Conservation (phyloP, 2,329 filamentous ascomycete species). For the Pseudomassariella vexata region DNA sequence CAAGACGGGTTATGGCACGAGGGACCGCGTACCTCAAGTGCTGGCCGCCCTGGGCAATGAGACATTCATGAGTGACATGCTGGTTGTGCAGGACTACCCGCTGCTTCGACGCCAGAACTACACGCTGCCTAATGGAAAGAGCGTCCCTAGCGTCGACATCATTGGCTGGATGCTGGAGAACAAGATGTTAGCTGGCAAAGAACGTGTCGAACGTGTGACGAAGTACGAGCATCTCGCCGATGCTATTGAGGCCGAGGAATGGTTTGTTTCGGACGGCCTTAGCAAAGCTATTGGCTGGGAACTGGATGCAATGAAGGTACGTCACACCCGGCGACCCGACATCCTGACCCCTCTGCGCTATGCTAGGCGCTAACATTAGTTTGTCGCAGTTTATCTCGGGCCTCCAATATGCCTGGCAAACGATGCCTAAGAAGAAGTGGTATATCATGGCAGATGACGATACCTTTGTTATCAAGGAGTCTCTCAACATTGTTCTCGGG, state of each 20-base stretch:
- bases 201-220: conserved; percentile 21
- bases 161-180: conserved; percentile 25
- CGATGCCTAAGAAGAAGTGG: conserved; percentile 51
- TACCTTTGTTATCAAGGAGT: conserved; percentile 46
- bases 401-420: conserved; percentile 44
- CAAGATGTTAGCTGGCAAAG: conserved; percentile 20
- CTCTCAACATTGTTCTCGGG: conserved; percentile 39
- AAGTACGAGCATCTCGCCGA: conserved; percentile 24
- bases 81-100: conserved; percentile 48
- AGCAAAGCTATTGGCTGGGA: conserved; percentile 26
- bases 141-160: conserved; percentile 22
- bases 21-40: conserved; percentile 39
- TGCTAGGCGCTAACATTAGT: not conserved
- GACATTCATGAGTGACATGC: conserved; percentile 32
- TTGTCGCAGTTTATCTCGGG: conserved; percentile 45
- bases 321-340: no score
- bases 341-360: no score
- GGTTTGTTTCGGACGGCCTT: conserved; percentile 23
- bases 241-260: conserved; percentile 26
- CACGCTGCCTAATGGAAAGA: conserved; percentile 19
- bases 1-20: conserved; percentile 52
- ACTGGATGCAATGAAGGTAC: conserved; percentile 29
- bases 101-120: conserved; percentile 16
- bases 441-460: conserved; percentile 54
- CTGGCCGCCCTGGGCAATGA: conserved; percentile 38